Percentiles rank a stretch among this genome's conserved stretches.
Evolutionary conservation across 140 eudicot species (phyloP).

Genomic region (Bidens hawaiensis): DNA sequence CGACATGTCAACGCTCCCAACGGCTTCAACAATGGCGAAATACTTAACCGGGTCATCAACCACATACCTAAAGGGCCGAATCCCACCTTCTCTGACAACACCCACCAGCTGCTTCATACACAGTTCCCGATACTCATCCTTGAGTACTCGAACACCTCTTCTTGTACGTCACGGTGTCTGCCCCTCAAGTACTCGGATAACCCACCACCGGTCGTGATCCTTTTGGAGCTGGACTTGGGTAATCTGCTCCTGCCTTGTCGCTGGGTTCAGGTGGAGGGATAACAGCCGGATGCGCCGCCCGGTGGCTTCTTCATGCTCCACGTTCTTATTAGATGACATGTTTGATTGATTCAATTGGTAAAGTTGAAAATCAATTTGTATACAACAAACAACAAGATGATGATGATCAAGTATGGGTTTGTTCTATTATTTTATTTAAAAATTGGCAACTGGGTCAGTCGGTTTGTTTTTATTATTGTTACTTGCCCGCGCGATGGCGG

Average conservation of each 20-base stretch:
- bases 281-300: conserved; percentile 54
- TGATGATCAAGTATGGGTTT: background rate
- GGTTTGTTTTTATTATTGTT: too few species aligned
- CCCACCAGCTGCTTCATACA: conserved; percentile 72
- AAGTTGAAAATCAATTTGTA: background rate
- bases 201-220: conserved; percentile 32
- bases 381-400: background rate
- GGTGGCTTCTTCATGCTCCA: conserved; percentile 24
- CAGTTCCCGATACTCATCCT: conserved; percentile 80
- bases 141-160: conserved; percentile 67
- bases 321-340: conserved; percentile 22
- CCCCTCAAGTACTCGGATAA: conserved; percentile 64
- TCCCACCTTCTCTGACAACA: conserved; percentile 71
- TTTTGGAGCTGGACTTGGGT: conserved; percentile 19
- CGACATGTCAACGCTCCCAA: conserved; percentile 85
- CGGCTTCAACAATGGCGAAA: conserved; percentile 85
- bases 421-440: background rate
- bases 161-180: conserved; percentile 64
- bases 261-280: conserved; percentile 54
- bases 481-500: too few species aligned
- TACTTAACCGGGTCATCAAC: conserved; percentile 75
- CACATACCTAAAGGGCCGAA: conserved; percentile 62
- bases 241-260: background rate
- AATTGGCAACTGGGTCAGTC: background rate
- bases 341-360: background rate